phyloP scores from a whole-genome alignment of 495 filamentous ascomycete species.

The Penicillium steckii region DNA sequence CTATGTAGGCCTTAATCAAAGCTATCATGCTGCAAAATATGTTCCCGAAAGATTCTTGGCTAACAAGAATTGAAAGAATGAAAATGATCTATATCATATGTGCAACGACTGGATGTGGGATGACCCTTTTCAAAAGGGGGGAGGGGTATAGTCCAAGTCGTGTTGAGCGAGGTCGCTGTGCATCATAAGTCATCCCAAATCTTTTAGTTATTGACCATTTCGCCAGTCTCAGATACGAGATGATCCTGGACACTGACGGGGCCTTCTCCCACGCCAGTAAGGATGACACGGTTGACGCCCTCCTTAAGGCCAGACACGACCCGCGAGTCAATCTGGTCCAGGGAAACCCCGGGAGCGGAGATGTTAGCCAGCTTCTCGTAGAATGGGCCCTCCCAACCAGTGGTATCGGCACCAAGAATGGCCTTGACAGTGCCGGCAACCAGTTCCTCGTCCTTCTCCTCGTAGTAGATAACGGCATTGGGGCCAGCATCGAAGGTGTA shows the following conservation, averaged over 20 bases:
- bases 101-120: constrained; percentile 7
- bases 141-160: constrained; percentile 26
- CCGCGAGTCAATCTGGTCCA: constrained; percentile 52
- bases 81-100: constrained; percentile 18
- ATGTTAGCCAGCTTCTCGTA: constrained; percentile 46
- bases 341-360: constrained; percentile 44
- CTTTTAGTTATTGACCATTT: constrained; percentile 41
- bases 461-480: constrained; percentile 94
- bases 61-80: constrained; percentile 15
- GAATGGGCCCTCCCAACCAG: constrained; percentile 62
- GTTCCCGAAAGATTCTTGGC: constrained; percentile 9
- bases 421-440: constrained; percentile 70
- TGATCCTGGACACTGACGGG: constrained; percentile 75
- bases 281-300: constrained; percentile 83
- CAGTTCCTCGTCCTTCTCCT: constrained; percentile 67
- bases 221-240: constrained; percentile 70
- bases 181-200: constrained; percentile 13
- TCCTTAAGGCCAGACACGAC: constrained; percentile 62
- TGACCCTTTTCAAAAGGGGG: constrained; percentile 14
- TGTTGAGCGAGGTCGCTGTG: constrained; percentile 8
- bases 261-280: constrained; percentile 89
- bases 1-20: background rate
- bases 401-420: constrained; percentile 45
- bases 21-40: constrained; percentile 11
- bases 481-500: constrained; percentile 99